Base-by-base conservation (phyloP, 371 early-diverging fungal species). In the Phascolomyces articulosus region DNA sequence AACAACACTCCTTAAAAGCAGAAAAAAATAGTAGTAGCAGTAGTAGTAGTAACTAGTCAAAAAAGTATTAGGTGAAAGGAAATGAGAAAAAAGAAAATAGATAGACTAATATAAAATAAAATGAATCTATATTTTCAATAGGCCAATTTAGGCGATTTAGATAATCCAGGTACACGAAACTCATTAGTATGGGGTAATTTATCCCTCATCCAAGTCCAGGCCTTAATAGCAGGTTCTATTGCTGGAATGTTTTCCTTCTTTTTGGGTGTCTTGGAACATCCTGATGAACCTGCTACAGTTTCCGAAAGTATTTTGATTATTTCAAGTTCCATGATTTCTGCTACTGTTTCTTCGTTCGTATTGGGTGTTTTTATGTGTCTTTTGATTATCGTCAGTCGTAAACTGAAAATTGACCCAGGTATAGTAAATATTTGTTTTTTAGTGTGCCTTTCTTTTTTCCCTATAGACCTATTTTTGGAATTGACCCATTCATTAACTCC, bases 331-430 rank as follows among this genome's bases (percentile, higher is more conserved):
- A 89, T 92, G 78, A 72, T 91, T 2, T 87, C 91, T n/a, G 87
- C 94, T 0, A 74, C 92, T 0, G 72, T 90, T 6, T 90, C 92
- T 18, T 89, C 92, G 59, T 74, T 90, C 55, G 79, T 92, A 3
- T 77, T 94, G 1, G 93, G 93, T 24, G 68, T 86, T 2, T 85
- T 94, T 64, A 92, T 92, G 83, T 89, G 92, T 58, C 67, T 69
- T 6, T 83, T 92, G 8, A 90, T 95, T 40, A 74, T 89, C n/a
- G 53, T 87, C 38, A 89, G 93, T 65, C 79, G 89, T 15, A 73
- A 75, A 9, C 75, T 82, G 24, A 77, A 78, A 6, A 84, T 96
- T 34, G 92, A 96, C 69, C 94, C 96, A 18, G 94, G 93, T 80
- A 86, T 80, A 63, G n/a, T n/a, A n/a, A n/a, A n/a, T n/a, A n/a